These are phyloP conservation scores for Aspergillus carlsbadensis DNA, from an alignment of 495 filamentous ascomycete species.

Conservation along the genomic window DNA sequence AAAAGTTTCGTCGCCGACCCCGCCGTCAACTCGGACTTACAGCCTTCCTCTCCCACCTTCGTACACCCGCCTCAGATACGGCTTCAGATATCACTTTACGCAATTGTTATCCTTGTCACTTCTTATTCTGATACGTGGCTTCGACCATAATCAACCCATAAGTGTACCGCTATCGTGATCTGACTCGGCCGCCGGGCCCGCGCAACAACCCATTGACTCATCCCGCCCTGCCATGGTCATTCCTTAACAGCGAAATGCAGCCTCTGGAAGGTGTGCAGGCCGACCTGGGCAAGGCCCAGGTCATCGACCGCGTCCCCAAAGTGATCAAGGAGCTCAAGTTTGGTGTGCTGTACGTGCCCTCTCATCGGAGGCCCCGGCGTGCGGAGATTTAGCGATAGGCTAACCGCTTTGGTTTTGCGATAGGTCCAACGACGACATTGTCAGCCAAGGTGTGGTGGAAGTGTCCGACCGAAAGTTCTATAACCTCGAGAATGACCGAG, in stretches of 20 bases:
- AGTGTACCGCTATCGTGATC: background rate
- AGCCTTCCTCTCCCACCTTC: constrained; percentile 17
- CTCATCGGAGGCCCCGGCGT: constrained; percentile 9
- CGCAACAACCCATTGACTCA: constrained; percentile 24
- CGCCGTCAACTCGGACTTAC: constrained; percentile 24
- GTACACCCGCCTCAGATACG: background rate
- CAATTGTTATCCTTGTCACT: background rate
- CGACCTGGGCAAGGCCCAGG: constrained; percentile 76
- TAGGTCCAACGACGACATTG: constrained; percentile 87
- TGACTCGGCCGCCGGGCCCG: constrained; percentile 6
- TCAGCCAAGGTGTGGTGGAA: constrained; percentile 89
- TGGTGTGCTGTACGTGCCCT: constrained; percentile 72
- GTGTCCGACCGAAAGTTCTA: constrained; percentile 89
- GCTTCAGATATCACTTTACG: background rate
- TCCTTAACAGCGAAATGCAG: constrained; percentile 47
- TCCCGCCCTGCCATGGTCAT: constrained; percentile 42
- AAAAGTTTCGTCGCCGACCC: constrained; percentile 34
- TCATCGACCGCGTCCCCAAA: constrained; percentile 83
- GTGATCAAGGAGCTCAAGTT: constrained; percentile 91
- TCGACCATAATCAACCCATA: too few relatives aligned
- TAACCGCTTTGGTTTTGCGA: constrained; percentile 9
- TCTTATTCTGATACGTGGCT: background rate
- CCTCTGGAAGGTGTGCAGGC: constrained; percentile 48
- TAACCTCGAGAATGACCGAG: constrained; percentile 72
- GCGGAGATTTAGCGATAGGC: constrained; percentile 2